These are phyloP conservation scores for Stagonosporopsis tanaceti DNA, from an alignment of 2,329 filamentous ascomycete species.

Conservation along the genomic window DNA sequence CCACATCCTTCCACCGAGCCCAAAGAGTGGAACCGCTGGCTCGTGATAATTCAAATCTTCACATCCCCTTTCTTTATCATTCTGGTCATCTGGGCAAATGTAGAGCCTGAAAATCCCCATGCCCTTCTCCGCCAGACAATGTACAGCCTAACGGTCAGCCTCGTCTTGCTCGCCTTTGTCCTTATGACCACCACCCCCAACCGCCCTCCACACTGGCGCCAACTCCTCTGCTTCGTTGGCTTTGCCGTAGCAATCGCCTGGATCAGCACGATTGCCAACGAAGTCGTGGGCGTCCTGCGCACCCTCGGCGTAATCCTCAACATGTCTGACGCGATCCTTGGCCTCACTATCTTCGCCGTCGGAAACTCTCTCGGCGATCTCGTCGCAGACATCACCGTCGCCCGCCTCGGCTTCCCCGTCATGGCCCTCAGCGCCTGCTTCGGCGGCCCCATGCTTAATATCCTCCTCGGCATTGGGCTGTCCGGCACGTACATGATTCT, in stretches of 20 bases:
- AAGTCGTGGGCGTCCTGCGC: slow-evolving; percentile 95
- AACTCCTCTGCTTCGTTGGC: slow-evolving; percentile 83
- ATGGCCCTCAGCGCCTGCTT: slow-evolving; percentile 97
- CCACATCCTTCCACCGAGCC: slow-evolving; percentile 50
- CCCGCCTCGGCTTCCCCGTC: slow-evolving; percentile 90
- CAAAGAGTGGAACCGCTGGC: slow-evolving; percentile 87
- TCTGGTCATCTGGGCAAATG: slow-evolving; percentile 76
- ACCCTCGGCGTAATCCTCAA: slow-evolving; percentile 88
- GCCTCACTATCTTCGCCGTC: slow-evolving; percentile 93
- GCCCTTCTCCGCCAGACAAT: slow-evolving; percentile 66
- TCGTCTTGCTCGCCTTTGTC: slow-evolving; percentile 71
- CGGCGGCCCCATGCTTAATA: slow-evolving; percentile 98
- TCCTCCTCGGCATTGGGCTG: slow-evolving; percentile 91
- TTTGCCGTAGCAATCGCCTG: slow-evolving; percentile 92
- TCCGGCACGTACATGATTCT: slow-evolving; percentile 89
- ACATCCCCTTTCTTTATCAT: slow-evolving; percentile 85
- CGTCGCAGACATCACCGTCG: slow-evolving; percentile 93
- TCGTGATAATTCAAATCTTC: slow-evolving; percentile 84
- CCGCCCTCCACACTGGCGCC: slow-evolving; percentile 75
- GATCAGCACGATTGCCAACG: slow-evolving; percentile 94
- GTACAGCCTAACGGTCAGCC: slow-evolving; percentile 61
- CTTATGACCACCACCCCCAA: slow-evolving; percentile 73
- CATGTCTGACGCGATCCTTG: slow-evolving; percentile 94
- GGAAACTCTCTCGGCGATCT: slow-evolving; percentile 95
- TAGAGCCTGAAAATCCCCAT: slow-evolving; percentile 62